A percentile compares a stretch with the other conserved stretches of the same genome.
phyloP scores from a whole-genome alignment of 192 early-diverging fungal genomes.

The Phlyctochytrium planicorne region DNA sequence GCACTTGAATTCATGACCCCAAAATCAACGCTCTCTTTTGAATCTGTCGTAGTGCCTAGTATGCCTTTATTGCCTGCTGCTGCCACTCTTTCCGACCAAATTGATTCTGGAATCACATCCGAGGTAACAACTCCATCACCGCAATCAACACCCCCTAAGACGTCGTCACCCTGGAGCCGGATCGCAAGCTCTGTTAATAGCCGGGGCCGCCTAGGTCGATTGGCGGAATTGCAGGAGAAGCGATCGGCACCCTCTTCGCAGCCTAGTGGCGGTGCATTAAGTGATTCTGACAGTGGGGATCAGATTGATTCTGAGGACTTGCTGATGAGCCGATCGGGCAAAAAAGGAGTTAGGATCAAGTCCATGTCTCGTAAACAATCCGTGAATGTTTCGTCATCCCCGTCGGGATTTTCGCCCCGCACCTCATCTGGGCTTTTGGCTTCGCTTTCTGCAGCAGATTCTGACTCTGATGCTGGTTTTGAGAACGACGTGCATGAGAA shows the following conservation, averaged over 20 bases:
- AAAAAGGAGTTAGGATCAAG: conserved; percentile 17
- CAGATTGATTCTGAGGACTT: conserved; percentile 21
- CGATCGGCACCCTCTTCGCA: too few relatives aligned
- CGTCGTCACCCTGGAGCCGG: too few relatives aligned
- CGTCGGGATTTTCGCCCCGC: neutral
- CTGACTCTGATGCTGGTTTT: too few relatives aligned
- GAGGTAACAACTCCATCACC: neutral
- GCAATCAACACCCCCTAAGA: neutral
- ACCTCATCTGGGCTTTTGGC: neutral
- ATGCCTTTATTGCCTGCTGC: neutral
- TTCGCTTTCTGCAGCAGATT: too few relatives aligned
- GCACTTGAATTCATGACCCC: neutral
- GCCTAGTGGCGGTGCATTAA: too few relatives aligned
- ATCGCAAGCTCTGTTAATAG: too few relatives aligned
- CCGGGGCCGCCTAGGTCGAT: neutral
- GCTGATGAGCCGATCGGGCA: conserved; percentile 22
- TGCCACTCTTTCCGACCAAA: neutral
- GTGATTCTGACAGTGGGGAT: neutral
- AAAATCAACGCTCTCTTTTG: neutral
- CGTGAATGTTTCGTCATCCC: neutral
- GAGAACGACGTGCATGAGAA: too few relatives aligned
- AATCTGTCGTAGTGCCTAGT: neutral
- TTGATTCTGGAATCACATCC: too few relatives aligned
- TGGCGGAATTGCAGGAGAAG: neutral
- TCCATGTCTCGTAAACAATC: neutral